Evolutionary conservation across 768 basidiomycete genomes (phyloP), one percentile per base, ranked within the genome.

Genomic region (Boletus vinaceobasis): DNA sequence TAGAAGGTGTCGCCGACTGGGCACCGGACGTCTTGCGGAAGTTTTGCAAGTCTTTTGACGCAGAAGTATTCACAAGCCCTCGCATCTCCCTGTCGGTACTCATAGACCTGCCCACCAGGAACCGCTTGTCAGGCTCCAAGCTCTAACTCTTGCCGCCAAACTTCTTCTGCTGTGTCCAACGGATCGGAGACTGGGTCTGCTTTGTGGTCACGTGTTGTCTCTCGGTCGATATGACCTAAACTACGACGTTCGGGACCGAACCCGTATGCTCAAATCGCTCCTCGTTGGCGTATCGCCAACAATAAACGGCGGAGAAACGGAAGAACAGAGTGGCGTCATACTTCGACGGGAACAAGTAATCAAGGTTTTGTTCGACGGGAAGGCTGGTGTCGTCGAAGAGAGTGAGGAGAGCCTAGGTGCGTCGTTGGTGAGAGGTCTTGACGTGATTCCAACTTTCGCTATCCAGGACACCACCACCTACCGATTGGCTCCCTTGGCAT

Each of bases 191-290:
- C 58, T 91, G 0, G 69, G 66, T 2, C 77, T 85, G 8, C 75
- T 94, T 42, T 77, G 76, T 54, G 79, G 77, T 44, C 90, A 98
- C 65, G 81, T 93, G 19, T 83, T 97, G 55, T 80, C 82, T 2
- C 80, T 97, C 19, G 95, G 93, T 2, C 80, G 88, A 52, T 98
- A 95, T 71, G 97, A 99, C 71, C 62, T 74, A 19, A 84, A 88
- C 64, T 96, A 91, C 70, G 93, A 97, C 63, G 87, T 98, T 33
- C 81, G 97, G 32, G 97, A 98, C 68, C 86, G 95, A 26, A 86
- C 85, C 5, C 81, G 96, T 48, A 87, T 93, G 80, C 69, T 97
- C 27, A 73, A 77, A 17, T 80, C 86, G 6, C 78, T 98, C 14
- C 76, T 96, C 15, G 68, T 74, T 3, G 86, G 90, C 33, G 73